A percentile compares a stretch with the other conserved stretches of the same genome.
Evolutionary conservation across 768 basidiomycete genomes (phyloP).

Genomic region (Atractiella rhizophila): DNA sequence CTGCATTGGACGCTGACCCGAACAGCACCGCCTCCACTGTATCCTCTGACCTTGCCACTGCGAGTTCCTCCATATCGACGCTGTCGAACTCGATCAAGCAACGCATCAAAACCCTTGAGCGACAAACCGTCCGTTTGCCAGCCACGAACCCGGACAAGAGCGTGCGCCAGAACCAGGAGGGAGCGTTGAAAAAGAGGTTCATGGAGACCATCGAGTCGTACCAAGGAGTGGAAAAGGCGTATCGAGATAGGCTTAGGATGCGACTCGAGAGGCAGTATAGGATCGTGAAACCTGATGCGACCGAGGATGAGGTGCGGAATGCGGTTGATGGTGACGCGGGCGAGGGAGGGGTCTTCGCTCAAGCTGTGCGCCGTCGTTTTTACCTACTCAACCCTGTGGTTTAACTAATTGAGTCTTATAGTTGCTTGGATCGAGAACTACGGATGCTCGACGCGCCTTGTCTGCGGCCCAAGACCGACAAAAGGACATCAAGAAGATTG

Average conservation of each 20-base stretch:
- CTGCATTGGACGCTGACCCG: no score
- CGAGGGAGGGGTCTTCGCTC: slow-evolving; percentile 58
- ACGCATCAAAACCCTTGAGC: no score
- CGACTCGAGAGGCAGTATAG: slow-evolving; percentile 38
- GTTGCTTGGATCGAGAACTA: slow-evolving; percentile 53
- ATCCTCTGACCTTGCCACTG: no score
- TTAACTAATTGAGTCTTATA: slow-evolving; percentile 16
- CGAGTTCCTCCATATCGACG: no score
- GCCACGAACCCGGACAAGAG: no score
- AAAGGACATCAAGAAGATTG: slow-evolving; percentile 55
- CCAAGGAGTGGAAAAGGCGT: slow-evolving; percentile 48
- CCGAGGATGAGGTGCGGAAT: slow-evolving; percentile 50
- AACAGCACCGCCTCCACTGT: no score
- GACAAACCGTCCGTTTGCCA: no score
- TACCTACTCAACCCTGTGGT: neutral
- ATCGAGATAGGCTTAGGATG: slow-evolving; percentile 36
- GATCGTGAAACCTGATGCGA: slow-evolving; percentile 49
- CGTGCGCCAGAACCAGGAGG: no score
- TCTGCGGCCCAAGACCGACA: slow-evolving; percentile 70
- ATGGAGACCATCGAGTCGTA: slow-evolving; percentile 51
- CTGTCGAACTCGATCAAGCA: no score
- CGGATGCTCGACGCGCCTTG: slow-evolving; percentile 53
- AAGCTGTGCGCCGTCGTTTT: slow-evolving; percentile 18
- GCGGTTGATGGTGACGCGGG: slow-evolving; percentile 39
- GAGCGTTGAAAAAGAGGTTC: no score